Conservation (phyloP, 2,329 filamentous ascomycete species). For the Chrysoporthe austroafricana region DNA sequence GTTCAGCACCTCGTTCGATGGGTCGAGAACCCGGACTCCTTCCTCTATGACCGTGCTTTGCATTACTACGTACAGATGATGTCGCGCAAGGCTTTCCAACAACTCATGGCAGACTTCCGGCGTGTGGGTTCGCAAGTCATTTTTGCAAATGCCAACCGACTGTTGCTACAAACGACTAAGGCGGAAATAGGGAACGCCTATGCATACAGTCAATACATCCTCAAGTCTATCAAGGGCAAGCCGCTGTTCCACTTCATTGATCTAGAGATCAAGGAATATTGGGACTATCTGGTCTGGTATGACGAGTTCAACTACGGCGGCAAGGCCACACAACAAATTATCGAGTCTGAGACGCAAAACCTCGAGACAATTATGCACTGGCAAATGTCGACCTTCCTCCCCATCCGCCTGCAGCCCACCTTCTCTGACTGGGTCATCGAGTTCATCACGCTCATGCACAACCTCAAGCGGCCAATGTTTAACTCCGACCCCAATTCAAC, state of each 20-base stretch:
- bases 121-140: constrained; percentile 93
- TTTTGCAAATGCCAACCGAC: constrained; percentile 87
- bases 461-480: constrained; percentile 70
- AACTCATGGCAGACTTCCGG: constrained; percentile 95
- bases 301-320: constrained; percentile 99
- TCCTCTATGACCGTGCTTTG: constrained; percentile 90
- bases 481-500: constrained; percentile 54
- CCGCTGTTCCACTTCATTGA: constrained; percentile 97
- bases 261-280: constrained; percentile 96
- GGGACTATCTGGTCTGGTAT: constrained; percentile 99
- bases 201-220: constrained; percentile 95
- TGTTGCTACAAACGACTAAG: constrained; percentile 95
- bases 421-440: constrained; percentile 95
- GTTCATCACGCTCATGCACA: constrained; percentile 94
- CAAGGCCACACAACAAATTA: constrained; percentile 83
- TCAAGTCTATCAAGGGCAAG: constrained; percentile 95
- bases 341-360: constrained; percentile 72
- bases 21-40: constrained; percentile 92
- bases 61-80: constrained; percentile 99
- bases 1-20: constrained; percentile 96
- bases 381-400: constrained; percentile 92
- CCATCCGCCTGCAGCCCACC: constrained; percentile 74
- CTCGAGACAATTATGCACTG: constrained; percentile 97
- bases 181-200: constrained; percentile 95
- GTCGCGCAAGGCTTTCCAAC: constrained; percentile 94